Evolutionary conservation across 2,329 filamentous ascomycete genomes (phyloP).

Genomic region (Phialocephala sp.): DNA sequence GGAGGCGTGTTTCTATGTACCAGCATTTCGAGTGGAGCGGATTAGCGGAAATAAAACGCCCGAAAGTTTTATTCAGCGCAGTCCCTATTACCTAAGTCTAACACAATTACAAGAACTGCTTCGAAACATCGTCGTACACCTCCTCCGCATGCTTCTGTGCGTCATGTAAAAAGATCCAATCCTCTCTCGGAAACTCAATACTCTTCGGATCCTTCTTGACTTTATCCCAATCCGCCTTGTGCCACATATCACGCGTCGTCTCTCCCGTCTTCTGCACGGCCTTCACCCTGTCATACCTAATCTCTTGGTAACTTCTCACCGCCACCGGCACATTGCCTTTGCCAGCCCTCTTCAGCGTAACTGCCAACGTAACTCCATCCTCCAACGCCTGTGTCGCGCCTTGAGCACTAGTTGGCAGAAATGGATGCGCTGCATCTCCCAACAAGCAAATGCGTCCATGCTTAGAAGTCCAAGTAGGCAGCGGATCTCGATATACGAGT

Average conservation of each 20-base stretch:
- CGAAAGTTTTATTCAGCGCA: neutral
- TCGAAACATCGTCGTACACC: conserved; percentile 30
- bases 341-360: conserved; percentile 39
- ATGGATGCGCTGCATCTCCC: conserved; percentile 71
- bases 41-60: neutral
- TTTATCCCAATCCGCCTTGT: conserved; percentile 35
- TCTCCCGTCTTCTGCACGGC: conserved; percentile 36
- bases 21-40: neutral
- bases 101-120: conserved; percentile 17
- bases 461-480: conserved; percentile 41
- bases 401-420: conserved; percentile 72
- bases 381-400: conserved; percentile 57
- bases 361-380: conserved; percentile 46
- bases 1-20: neutral
- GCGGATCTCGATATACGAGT: conserved; percentile 40
- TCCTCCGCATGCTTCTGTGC: conserved; percentile 36
- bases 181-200: conserved; percentile 31
- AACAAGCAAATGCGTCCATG: conserved; percentile 50
- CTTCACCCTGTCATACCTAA: conserved; percentile 35
- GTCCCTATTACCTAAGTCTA: neutral
- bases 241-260: conserved; percentile 36
- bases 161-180: conserved; percentile 36
- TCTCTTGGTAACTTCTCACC: conserved; percentile 30
- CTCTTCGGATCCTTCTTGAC: conserved; percentile 33
- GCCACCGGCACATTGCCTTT: conserved; percentile 28